phyloP scores from a whole-genome alignment of 148 eudicot species.

The Spergularia marina region DNA sequence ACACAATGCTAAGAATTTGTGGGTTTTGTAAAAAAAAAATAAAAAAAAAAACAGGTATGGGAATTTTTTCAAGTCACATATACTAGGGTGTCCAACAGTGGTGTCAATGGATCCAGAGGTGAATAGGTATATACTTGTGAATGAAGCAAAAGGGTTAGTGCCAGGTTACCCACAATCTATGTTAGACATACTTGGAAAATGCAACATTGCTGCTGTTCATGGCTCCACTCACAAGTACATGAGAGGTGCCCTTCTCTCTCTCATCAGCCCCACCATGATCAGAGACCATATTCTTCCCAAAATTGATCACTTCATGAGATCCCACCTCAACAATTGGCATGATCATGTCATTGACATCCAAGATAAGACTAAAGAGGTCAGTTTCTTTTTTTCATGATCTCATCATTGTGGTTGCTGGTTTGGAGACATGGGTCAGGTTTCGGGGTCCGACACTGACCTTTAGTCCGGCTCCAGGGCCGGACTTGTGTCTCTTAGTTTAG shows the following conservation, averaged over 20 bases:
- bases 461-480: too few species aligned
- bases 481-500: neutral
- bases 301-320: constrained; percentile 81
- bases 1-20: too few species aligned
- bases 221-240: constrained; percentile 92
- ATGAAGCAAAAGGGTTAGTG: constrained; percentile 80
- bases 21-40: too few species aligned
- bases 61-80: constrained; percentile 81
- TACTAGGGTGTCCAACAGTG: constrained; percentile 87
- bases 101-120: constrained; percentile 91
- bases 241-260: constrained; percentile 86
- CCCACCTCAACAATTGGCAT: constrained; percentile 72
- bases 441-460: neutral
- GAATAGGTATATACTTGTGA: constrained; percentile 75
- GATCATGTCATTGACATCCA: constrained; percentile 71
- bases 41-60: constrained; percentile 74
- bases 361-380: constrained; percentile 85
- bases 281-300: constrained; percentile 66
- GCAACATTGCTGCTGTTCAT: constrained; percentile 95
- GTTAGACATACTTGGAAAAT: constrained; percentile 84
- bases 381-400: neutral
- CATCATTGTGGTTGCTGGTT: constrained; percentile 6
- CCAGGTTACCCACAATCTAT: constrained; percentile 96
- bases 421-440: neutral
- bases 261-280: constrained; percentile 79